phyloP scores from a whole-genome alignment of 306 rosid species.

The Cucurbita argyrosperma region DNA sequence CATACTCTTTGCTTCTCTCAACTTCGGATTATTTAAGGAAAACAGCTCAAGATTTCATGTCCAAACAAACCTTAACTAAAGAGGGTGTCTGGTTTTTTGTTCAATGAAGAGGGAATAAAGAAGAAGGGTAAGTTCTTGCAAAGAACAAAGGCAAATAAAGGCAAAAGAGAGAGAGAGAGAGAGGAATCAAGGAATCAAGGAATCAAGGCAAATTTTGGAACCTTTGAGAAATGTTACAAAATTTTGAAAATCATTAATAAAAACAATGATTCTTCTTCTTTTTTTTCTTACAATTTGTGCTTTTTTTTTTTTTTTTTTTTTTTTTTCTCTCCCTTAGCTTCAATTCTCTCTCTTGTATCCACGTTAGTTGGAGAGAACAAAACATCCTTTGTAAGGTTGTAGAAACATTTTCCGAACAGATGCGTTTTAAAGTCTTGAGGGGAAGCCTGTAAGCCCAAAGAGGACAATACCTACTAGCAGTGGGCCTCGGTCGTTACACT shows the following conservation, averaged over 20 bases:
- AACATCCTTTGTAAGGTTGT: too few relatives aligned
- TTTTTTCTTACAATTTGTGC: slow-evolving; percentile 8
- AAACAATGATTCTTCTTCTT: slow-evolving; percentile 51
- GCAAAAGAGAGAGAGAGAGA: slow-evolving; percentile 19
- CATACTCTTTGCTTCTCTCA: too few relatives aligned
- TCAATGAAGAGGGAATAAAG: slow-evolving; percentile 54
- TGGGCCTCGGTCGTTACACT: background rate
- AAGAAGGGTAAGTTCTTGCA: slow-evolving; percentile 83
- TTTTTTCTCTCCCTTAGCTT: slow-evolving; percentile 12
- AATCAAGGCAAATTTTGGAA: slow-evolving; percentile 60
- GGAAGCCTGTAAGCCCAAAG: too few relatives aligned
- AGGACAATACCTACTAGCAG: too few relatives aligned
- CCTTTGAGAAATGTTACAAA: slow-evolving; percentile 9
- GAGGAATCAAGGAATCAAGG: slow-evolving; percentile 15
- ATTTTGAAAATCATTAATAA: too few relatives aligned
- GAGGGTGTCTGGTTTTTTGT: too few relatives aligned
- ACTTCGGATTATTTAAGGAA: too few relatives aligned
- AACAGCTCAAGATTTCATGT: too few relatives aligned
- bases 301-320: background rate
- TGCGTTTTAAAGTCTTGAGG: too few relatives aligned
- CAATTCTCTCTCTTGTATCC: slow-evolving; percentile 8
- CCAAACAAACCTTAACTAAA: too few relatives aligned
- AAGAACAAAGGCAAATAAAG: slow-evolving; percentile 42
- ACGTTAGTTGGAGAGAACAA: background rate
- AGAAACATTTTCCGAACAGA: too few relatives aligned